Evolutionary conservation across 2,329 filamentous ascomycete genomes (phyloP).

Genomic region (Talaromyces sp.): DNA sequence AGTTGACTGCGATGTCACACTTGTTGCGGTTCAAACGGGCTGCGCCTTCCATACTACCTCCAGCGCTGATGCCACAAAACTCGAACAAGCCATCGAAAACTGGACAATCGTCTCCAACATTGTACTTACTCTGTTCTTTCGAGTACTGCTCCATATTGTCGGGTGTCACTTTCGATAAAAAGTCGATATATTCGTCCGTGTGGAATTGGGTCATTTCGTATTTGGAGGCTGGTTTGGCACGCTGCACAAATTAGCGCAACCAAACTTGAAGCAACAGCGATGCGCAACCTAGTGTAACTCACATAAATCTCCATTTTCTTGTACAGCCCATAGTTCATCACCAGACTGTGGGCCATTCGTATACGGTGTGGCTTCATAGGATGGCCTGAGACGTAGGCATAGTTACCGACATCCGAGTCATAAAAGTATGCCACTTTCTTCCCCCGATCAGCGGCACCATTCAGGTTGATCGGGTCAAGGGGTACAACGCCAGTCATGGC

Average conservation of each 20-base stretch:
- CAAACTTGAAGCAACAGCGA: neutral
- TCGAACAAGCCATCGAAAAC: slow-evolving; percentile 70
- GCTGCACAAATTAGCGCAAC: slow-evolving; percentile 46
- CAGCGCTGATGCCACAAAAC: slow-evolving; percentile 67
- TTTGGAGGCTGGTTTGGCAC: slow-evolving; percentile 72
- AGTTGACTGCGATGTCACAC: slow-evolving; percentile 70
- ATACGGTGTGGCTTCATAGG: slow-evolving; percentile 68
- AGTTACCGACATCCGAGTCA: slow-evolving; percentile 96
- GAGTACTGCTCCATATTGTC: slow-evolving; percentile 96
- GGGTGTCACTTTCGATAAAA: slow-evolving; percentile 81
- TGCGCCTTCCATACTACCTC: slow-evolving; percentile 68
- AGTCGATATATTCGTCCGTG: slow-evolving; percentile 71
- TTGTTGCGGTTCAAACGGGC: slow-evolving; percentile 66
- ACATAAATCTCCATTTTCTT: slow-evolving; percentile 71
- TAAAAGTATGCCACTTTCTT: slow-evolving; percentile 98
- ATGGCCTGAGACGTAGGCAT: slow-evolving; percentile 81
- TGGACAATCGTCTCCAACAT: slow-evolving; percentile 63
- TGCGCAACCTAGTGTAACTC: slow-evolving; percentile 28
- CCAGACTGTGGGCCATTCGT: slow-evolving; percentile 62
- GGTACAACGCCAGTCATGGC: slow-evolving; percentile 17
- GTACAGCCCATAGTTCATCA: slow-evolving; percentile 72
- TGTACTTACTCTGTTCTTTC: slow-evolving; percentile 81
- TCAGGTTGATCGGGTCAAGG: slow-evolving; percentile 51
- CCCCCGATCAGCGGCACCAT: slow-evolving; percentile 52
- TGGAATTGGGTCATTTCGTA: slow-evolving; percentile 73